phyloP scores from a whole-genome alignment of 257 asterid species.

The Plantago ovata region DNA sequence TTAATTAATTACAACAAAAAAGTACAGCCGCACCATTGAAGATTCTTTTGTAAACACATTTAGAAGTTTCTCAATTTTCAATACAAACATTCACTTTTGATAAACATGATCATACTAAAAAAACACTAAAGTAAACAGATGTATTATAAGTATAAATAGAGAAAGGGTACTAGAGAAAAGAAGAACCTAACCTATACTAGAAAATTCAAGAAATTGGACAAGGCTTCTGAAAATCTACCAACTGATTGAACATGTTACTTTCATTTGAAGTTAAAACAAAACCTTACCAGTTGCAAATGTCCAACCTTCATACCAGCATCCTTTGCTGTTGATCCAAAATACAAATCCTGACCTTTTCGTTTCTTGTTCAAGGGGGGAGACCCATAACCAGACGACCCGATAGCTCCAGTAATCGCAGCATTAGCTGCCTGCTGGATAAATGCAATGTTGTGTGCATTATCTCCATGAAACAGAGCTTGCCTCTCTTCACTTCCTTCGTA shows the following conservation, averaged over 20 bases:
- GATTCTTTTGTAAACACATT: too few relatives aligned
- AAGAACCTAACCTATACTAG: too few relatives aligned
- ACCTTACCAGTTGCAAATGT: slow-evolving; percentile 68
- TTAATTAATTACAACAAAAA: too few relatives aligned
- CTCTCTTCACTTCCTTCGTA: slow-evolving; percentile 93
- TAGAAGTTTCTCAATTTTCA: too few relatives aligned
- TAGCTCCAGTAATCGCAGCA: slow-evolving; percentile 94
- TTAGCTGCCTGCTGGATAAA: slow-evolving; percentile 88
- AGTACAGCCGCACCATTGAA: too few relatives aligned
- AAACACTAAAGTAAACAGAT: too few relatives aligned
- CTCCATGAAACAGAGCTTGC: slow-evolving; percentile 82
- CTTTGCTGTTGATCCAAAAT: slow-evolving; percentile 51
- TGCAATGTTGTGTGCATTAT: slow-evolving; percentile 60
- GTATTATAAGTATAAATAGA: too few relatives aligned
- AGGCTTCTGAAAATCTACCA: not conserved
- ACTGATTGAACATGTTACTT: not conserved
- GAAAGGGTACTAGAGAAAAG: too few relatives aligned
- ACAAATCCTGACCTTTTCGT: slow-evolving; percentile 70
- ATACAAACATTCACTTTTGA: too few relatives aligned
- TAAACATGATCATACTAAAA: too few relatives aligned
- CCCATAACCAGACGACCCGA: slow-evolving; percentile 87
- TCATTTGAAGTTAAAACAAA: slow-evolving; percentile 16
- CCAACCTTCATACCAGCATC: slow-evolving; percentile 50
- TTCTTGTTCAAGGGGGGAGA: slow-evolving; percentile 73
- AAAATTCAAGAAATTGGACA: too few relatives aligned